Evolutionary conservation across 352 stramenopile genomes (phyloP), one percentile per base, ranked within the genome.

Genomic region (Globisporangium ultimum): DNA sequence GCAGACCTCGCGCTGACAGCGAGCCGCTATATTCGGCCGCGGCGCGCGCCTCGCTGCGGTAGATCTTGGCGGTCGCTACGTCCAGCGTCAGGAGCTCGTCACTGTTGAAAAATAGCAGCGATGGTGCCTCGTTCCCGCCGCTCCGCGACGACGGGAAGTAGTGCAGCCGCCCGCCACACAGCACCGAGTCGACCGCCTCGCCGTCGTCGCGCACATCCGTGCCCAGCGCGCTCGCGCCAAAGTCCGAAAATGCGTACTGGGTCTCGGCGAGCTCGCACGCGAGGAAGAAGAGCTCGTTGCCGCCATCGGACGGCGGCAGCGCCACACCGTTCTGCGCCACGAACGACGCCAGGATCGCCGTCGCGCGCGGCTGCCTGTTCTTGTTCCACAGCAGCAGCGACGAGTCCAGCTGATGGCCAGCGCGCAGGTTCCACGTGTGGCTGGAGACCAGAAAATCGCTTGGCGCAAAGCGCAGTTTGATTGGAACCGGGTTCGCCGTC

Each of bases 251-350:
- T 2, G 68, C 57, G 55, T 88, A 92, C 58, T 80, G 60, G 8
- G 80, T 84, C 59, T 93, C 80, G 0, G 83, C 78, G 5, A 93
- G 62, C 48, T 93, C 83, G 43, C 64, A 81, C 0, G 83, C 80
- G 12, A 89, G 46, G 59, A 89, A 89, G 59, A 88, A 93, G n/a
- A 89, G 63, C 49, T 93, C 80, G 55, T 93, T 93, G 52, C 89
- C 83, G 2, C 80, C 77, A 50, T 89, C 88, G 21, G 73, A 86
- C 9, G 72, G 72, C 17, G 76, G 76, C 5, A 66, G 47, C 0
- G 53, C 38, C 15, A 80, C 61, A 18, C 51, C 60, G 52, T 84
- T 83, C 12, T 69, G 50, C 5, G 78, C 68, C 10, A 76, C 58
- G 57, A 91, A 91, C 1, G 79, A 72, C 0, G 65, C 70, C 24